phyloP scores from a whole-genome alignment of 176 grass and related monocot species.

The Oryza longistaminata region DNA sequence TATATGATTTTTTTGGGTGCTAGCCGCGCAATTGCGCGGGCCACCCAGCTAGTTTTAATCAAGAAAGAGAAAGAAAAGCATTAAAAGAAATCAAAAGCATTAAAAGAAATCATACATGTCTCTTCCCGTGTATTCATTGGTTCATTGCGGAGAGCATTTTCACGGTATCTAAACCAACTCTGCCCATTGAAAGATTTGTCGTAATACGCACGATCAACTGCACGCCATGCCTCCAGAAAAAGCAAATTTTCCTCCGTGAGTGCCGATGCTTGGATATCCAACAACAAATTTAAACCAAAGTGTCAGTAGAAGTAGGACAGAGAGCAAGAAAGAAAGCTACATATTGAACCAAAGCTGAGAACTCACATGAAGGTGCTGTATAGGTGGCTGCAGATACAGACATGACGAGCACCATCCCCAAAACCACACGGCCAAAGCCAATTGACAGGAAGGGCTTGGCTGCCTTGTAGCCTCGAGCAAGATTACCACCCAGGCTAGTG shows the following conservation, averaged over 20 bases:
- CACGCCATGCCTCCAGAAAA: conserved; percentile 96
- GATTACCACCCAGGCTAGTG: conserved; percentile 14
- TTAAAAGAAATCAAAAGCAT: no score
- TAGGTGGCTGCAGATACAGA: conserved; percentile 56
- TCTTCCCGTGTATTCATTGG: conserved; percentile 93
- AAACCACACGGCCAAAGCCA: conserved; percentile 43
- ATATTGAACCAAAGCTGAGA: neutral
- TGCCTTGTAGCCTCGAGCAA: conserved; percentile 31
- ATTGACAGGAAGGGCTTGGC: conserved; percentile 48
- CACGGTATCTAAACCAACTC: conserved; percentile 94
- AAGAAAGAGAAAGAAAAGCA: neutral
- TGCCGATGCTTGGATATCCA: conserved; percentile 48
- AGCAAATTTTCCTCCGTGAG: conserved; percentile 94
- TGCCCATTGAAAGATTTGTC: conserved; percentile 97
- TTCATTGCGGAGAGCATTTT: conserved; percentile 76
- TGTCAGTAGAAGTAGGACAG: conserved; percentile 23
- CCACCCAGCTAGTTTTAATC: no score
- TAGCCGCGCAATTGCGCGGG: no score
- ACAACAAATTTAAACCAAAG: conserved; percentile 4
- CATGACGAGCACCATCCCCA: conserved; percentile 54
- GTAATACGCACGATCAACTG: conserved; percentile 84
- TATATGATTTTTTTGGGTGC: no score
- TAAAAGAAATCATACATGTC: conserved; percentile 89
- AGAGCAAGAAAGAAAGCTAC: neutral
- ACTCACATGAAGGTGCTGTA: conserved; percentile 61